Evolutionary conservation across 1,284 basidiomycete genomes (phyloP).

Genomic region (Meira nashicola): DNA sequence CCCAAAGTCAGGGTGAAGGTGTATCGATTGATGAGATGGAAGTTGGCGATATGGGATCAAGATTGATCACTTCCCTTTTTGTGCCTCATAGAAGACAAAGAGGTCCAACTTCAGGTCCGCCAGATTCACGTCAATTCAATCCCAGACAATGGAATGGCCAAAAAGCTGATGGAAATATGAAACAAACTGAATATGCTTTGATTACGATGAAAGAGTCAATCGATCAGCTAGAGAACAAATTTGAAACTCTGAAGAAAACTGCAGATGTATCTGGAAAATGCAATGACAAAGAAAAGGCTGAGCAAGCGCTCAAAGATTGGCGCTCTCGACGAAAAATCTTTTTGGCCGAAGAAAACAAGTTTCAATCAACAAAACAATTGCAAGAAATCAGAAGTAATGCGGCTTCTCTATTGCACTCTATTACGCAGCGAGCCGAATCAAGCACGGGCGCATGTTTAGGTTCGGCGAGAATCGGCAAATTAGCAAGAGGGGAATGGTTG

Average conservation of each 20-base stretch:
- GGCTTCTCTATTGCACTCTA: neutral
- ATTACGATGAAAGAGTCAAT: neutral
- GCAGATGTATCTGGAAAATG: neutral
- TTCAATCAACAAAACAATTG: neutral
- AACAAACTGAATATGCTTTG: neutral
- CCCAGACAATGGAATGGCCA: neutral
- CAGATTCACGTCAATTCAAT: neutral
- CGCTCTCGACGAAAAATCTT: neutral
- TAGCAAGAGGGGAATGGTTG: conserved; percentile 4
- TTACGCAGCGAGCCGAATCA: neutral
- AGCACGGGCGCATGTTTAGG: neutral
- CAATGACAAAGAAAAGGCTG: neutral
- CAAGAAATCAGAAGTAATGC: neutral
- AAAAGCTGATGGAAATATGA: conserved; percentile 1
- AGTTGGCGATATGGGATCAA: neutral
- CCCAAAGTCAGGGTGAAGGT: too few relatives aligned
- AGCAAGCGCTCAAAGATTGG: neutral
- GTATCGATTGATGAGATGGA: neutral
- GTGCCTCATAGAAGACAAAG: neutral
- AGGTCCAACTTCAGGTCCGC: neutral
- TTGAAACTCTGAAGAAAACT: neutral
- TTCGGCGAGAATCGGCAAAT: neutral
- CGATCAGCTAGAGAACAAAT: neutral
- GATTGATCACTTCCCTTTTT: neutral
- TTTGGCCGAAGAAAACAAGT: neutral